These are phyloP conservation scores for Ophiostoma novo-ulmi DNA, from an alignment of 2,329 filamentous ascomycete genomes.

Conservation along the genomic window DNA sequence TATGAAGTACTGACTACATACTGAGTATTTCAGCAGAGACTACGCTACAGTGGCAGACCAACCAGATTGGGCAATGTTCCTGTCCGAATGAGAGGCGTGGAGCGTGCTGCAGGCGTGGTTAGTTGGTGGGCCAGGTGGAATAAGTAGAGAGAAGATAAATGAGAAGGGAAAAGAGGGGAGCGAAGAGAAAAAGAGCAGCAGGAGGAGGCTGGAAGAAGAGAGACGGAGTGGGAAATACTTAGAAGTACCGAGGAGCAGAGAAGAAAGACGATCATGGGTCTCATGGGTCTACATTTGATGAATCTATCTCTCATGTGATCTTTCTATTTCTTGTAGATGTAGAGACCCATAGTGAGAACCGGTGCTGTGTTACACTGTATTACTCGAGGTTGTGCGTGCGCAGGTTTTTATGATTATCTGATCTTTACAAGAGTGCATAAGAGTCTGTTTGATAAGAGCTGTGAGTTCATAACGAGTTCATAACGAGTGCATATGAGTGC, in stretches of 20 bases:
- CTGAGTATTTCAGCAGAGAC: too few species aligned
- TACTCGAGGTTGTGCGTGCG: neutral
- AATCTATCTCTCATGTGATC: neutral
- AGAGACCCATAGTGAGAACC: neutral
- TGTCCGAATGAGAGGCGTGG: neutral
- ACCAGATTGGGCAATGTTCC: neutral
- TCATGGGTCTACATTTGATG: neutral
- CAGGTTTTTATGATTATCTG: neutral
- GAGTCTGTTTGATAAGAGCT: neutral
- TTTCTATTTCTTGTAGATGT: neutral
- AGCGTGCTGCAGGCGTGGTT: neutral
- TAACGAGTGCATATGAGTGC: too few species aligned
- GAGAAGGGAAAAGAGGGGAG: neutral
- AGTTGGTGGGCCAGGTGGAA: neutral
- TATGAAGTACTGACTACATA: too few species aligned
- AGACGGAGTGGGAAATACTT: neutral
- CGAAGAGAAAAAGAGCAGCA: neutral
- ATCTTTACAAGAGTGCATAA: neutral
- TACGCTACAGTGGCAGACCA: neutral
- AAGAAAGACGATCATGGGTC: neutral
- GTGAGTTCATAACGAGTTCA: too few species aligned
- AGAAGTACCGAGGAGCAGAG: neutral
- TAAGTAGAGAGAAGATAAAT: neutral
- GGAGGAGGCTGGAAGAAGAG: neutral
- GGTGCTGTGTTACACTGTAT: neutral